phyloP scores from a whole-genome alignment of 345 rosid genomes.

The Populus nigra region DNA sequence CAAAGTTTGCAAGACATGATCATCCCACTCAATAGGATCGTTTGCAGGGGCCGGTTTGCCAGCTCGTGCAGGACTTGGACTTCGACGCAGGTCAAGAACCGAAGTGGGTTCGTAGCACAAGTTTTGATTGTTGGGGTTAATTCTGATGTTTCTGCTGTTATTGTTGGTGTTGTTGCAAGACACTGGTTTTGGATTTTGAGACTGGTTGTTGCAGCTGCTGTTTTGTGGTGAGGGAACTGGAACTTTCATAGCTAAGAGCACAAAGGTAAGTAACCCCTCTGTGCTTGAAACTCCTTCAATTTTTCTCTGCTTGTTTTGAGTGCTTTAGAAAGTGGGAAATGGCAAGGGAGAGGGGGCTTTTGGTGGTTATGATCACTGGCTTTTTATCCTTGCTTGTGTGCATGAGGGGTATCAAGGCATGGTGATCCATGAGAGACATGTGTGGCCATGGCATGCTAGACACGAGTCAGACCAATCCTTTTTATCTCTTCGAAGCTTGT shows the following conservation, averaged over 20 bases:
- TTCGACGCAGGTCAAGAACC: constrained; percentile 66
- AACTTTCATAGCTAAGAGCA: constrained; percentile 55
- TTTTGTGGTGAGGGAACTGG: constrained; percentile 45
- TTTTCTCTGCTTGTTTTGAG: background rate
- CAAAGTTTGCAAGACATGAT: constrained; percentile 58
- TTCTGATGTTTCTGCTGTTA: constrained; percentile 16
- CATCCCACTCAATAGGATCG: constrained; percentile 47
- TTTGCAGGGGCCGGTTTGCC: constrained; percentile 29
- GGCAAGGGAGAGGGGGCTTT: constrained; percentile 44
- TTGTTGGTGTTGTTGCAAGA: constrained; percentile 26
- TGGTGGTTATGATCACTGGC: constrained; percentile 44
- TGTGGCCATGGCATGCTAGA: constrained; percentile 26
- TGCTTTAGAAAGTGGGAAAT: background rate
- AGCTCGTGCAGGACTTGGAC: constrained; percentile 42
- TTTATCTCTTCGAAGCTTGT: constrained; percentile 33
- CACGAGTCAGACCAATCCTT: constrained; percentile 20
- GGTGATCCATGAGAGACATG: constrained; percentile 21
- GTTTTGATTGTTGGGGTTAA: constrained; percentile 6
- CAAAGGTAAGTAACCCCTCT: background rate
- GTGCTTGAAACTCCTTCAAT: background rate
- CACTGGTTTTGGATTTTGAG: constrained; percentile 21
- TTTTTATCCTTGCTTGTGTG: constrained; percentile 59
- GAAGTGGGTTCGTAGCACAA: constrained; percentile 70
- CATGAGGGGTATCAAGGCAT: constrained; percentile 1
- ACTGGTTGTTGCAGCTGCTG: constrained; percentile 18